Evolutionary conservation across 2,329 filamentous ascomycete species (phyloP).

Genomic region (Plenodomus tracheiphilus): DNA sequence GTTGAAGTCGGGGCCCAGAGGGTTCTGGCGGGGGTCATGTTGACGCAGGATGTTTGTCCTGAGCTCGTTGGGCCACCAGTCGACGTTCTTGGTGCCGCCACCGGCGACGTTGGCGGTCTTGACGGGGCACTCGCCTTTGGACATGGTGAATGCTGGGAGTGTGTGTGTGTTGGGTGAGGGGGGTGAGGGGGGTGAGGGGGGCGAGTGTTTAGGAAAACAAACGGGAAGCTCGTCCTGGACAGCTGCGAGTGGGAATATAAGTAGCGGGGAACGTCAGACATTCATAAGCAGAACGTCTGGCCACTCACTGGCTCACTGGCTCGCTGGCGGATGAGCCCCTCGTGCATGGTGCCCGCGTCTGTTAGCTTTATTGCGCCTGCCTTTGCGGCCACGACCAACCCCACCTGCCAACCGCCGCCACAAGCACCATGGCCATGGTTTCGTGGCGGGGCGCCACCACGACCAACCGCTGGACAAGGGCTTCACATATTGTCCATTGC

Average conservation of each 20-base stretch:
- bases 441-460: no score
- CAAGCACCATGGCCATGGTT: background rate
- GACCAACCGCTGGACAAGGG: background rate
- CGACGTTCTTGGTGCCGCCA: slow-evolving; percentile 67
- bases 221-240: slow-evolving; percentile 2
- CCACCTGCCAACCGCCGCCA: slow-evolving; percentile 4
- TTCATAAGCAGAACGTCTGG: slow-evolving; percentile 36
- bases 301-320: slow-evolving; percentile 23
- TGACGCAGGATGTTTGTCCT: slow-evolving; percentile 74
- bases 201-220: slow-evolving; percentile 9
- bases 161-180: slow-evolving; percentile 9
- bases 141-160: slow-evolving; percentile 32
- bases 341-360: slow-evolving; percentile 23
- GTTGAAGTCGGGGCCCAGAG: slow-evolving; percentile 67
- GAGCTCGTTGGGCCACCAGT: slow-evolving; percentile 76
- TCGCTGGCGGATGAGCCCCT: slow-evolving; percentile 28
- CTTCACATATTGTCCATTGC: slow-evolving; percentile 1
- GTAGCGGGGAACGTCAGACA: slow-evolving; percentile 21
- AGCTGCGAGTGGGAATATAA: slow-evolving; percentile 21
- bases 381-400: slow-evolving; percentile 10
- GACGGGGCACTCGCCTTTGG: slow-evolving; percentile 41
- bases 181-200: no score
- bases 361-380: slow-evolving; percentile 23
- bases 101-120: slow-evolving; percentile 50
- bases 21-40: slow-evolving; percentile 66